Evolutionary conservation across 768 basidiomycete genomes (phyloP).

Genomic region (Mycena vitilis): DNA sequence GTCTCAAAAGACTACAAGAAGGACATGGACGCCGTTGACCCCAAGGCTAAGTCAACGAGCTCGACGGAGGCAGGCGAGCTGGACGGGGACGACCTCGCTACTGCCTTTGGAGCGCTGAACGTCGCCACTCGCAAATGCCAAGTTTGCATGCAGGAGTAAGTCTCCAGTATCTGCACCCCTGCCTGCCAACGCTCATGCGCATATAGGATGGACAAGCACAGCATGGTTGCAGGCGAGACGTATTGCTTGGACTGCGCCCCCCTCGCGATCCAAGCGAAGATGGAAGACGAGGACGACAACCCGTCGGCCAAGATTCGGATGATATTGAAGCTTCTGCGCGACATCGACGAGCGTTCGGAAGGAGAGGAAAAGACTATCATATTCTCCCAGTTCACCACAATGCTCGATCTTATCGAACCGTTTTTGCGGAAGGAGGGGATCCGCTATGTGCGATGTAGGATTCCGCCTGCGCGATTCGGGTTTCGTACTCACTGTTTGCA

Average conservation of each 20-base stretch:
- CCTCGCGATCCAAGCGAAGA: slow-evolving; percentile 60
- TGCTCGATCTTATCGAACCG: slow-evolving; percentile 88
- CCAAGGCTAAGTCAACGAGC: slow-evolving; percentile 55
- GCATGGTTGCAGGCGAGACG: slow-evolving; percentile 52
- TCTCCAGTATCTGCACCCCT: slow-evolving; percentile 30
- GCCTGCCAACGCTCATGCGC: slow-evolving; percentile 17
- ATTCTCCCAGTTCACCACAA: slow-evolving; percentile 92
- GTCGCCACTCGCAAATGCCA: slow-evolving; percentile 77
- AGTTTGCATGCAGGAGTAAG: slow-evolving; percentile 80
- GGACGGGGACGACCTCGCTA: slow-evolving; percentile 80
- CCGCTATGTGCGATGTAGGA: slow-evolving; percentile 88
- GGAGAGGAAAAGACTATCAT: slow-evolving; percentile 92
- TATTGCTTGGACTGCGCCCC: slow-evolving; percentile 73
- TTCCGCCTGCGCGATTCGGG: slow-evolving; percentile 14
- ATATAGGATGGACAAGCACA: slow-evolving; percentile 51
- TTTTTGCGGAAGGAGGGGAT: slow-evolving; percentile 79
- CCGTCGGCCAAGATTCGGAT: slow-evolving; percentile 90
- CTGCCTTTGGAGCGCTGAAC: slow-evolving; percentile 76
- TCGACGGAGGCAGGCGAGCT: slow-evolving; percentile 58
- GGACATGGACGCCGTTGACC: slow-evolving; percentile 83
- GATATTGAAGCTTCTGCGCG: slow-evolving; percentile 76
- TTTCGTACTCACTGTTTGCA: slow-evolving; percentile 44
- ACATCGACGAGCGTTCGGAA: slow-evolving; percentile 69
- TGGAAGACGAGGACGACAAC: slow-evolving; percentile 66
- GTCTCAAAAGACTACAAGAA: slow-evolving; percentile 80